Evolutionary conservation across 164 flowering plant genomes (phyloP).

Genomic region (Hamamelis virginiana): DNA sequence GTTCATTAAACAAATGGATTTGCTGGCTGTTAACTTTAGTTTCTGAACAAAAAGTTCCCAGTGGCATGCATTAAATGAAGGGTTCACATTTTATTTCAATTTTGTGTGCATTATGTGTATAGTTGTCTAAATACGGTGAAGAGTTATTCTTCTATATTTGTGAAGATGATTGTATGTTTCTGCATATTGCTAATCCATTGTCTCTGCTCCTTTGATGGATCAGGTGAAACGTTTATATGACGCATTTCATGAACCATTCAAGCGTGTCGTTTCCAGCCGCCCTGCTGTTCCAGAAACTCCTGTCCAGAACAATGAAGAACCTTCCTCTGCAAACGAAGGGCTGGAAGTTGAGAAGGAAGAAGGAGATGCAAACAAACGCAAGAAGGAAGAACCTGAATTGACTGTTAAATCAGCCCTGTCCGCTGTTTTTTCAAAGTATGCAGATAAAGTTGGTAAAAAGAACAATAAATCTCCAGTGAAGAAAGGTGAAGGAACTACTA

Average conservation of each 20-base stretch:
- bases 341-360: conserved; percentile 39
- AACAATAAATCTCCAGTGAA: conserved; percentile 21
- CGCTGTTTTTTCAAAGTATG: conserved; percentile 74
- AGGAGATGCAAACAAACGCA: conserved; percentile 33
- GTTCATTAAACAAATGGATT: neutral
- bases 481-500: conserved; percentile 27
- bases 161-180: neutral
- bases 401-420: conserved; percentile 71
- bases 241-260: conserved; percentile 94
- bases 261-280: conserved; percentile 50
- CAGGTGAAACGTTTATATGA: conserved; percentile 91
- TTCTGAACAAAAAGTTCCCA: neutral
- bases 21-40: neutral
- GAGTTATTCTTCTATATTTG: too few relatives aligned
- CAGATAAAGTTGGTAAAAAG: conserved; percentile 46
- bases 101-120: too few relatives aligned
- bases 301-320: conserved; percentile 23
- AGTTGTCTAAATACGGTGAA: too few relatives aligned
- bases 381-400: conserved; percentile 47
- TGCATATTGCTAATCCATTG: neutral
- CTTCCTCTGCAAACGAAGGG: conserved; percentile 25
- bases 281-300: conserved; percentile 44
- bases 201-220: neutral
- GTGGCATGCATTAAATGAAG: neutral
- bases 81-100: neutral